Evolutionary conservation across 2,329 filamentous ascomycete genomes (phyloP), one percentile per base, ranked within the genome.

Genomic region (Rutstroemia sp.): DNA sequence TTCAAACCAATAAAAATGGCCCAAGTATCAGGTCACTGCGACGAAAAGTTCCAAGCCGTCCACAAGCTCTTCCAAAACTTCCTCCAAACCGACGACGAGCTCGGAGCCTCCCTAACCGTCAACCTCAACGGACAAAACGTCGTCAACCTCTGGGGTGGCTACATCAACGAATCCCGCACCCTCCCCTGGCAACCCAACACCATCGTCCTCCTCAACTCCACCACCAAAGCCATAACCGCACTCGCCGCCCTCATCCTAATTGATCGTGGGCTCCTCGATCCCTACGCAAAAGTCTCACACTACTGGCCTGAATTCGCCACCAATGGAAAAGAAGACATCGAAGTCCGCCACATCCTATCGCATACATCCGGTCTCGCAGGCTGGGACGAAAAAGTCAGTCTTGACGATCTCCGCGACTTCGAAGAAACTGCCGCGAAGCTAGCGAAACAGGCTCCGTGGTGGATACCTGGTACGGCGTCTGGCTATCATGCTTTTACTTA

Each of bases 91-190:
- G 73, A 69, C 17, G 63, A 71, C 2, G 76, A 79, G 46, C 53
- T 76, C 5, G 76, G 76, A 2, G 75, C 73, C n/a, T 75, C 73
- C 0, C 64, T 78, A 19, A 68, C 63, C 21, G 68, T 77, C 47
- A 74, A 69, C 53, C 62, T 75, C 10, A 65, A 72, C 48, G 75
- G 74, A n/a, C 56, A 70, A 16, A 67, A 69, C 17, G 73, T 74
- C 10, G 61, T 77, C 16, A 73, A 78, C 57, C 58, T 78, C 16
- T 77, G 73, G 73, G 76, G 73, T 16, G 75, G 75, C 2, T 66
- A 69, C 54, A 58, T 63, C 4, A 72, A 74, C 55, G 50, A 58
- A 6, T 64, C 54, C 0, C 62, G 62, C 1, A 71, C 63, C 0
- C 54, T 61, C 1, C 66, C 67, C 3, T 77, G 75, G 75, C 60